Percentiles rank a stretch among this genome's conserved stretches.
Evolutionary conservation across 1,139 yeast species (phyloP).

Genomic region (Geotrichum klebahnii): DNA sequence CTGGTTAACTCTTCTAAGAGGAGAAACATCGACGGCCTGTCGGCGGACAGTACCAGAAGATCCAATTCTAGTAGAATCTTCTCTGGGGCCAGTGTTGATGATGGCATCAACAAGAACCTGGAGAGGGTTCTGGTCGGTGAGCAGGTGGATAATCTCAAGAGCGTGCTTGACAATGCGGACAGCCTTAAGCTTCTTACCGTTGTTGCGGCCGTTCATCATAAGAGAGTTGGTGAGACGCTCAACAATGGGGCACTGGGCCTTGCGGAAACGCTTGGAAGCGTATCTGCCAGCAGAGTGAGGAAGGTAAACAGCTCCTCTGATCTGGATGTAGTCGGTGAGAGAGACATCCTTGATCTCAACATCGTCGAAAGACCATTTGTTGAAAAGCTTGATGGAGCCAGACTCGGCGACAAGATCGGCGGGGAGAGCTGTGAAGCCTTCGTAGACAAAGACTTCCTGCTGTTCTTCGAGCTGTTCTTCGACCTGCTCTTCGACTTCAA

Average conservation of each 20-base stretch:
- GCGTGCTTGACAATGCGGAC: slow-evolving; percentile 99
- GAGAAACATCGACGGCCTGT: slow-evolving; percentile 99
- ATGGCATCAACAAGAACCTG: slow-evolving; percentile 99
- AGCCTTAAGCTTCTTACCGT: slow-evolving; percentile 99
- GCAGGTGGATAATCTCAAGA: slow-evolving; percentile 92
- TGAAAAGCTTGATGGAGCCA: slow-evolving; percentile 94
- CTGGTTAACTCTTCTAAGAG: slow-evolving; percentile 99
- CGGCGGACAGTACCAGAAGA: slow-evolving; percentile 99
- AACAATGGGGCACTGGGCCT: slow-evolving; percentile 98
- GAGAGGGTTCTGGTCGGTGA: slow-evolving; percentile 98
- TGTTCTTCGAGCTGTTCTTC: slow-evolving; percentile 24
- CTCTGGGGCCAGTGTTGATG: slow-evolving; percentile 99
- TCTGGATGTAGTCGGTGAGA: slow-evolving; percentile 95
- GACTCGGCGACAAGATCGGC: slow-evolving; percentile 95
- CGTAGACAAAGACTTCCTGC: slow-evolving; percentile 31
- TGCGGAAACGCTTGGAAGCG: slow-evolving; percentile 99
- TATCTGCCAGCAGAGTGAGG: slow-evolving; percentile 99
- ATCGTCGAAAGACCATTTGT: slow-evolving; percentile 98
- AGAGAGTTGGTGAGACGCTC: slow-evolving; percentile 99
- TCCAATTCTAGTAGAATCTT: slow-evolving; percentile 99
- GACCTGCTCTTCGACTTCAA: slow-evolving; percentile 21
- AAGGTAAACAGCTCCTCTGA: slow-evolving; percentile 95
- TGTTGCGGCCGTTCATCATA: slow-evolving; percentile 99
- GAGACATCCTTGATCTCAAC: slow-evolving; percentile 97
- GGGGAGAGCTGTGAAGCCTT: slow-evolving; percentile 73